These are phyloP conservation scores for Macrocystidia cucumis DNA, from an alignment of 1,284 basidiomycete genomes.

Conservation along the genomic window DNA sequence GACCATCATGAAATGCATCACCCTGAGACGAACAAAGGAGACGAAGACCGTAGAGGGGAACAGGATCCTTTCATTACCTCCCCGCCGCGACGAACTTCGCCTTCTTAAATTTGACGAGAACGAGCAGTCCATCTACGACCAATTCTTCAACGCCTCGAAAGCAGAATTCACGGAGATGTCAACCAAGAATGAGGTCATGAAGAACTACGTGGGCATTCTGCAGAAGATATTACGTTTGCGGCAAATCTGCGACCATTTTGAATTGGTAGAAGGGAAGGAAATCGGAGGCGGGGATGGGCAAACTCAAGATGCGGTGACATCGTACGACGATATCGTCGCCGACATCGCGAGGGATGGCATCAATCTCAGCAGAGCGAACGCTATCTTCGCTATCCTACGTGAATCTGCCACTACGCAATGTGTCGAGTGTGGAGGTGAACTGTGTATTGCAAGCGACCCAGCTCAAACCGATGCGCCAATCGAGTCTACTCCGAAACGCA, in stretches of 20 bases:
- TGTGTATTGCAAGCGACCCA: slow-evolving; percentile 46
- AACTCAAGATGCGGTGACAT: slow-evolving; percentile 28
- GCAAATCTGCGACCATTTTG: slow-evolving; percentile 96
- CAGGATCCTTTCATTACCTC: slow-evolving; percentile 81
- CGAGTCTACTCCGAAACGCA: slow-evolving; percentile 43
- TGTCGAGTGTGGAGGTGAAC: slow-evolving; percentile 78
- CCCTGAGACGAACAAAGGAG: slow-evolving; percentile 94
- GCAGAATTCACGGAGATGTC: slow-evolving; percentile 86
- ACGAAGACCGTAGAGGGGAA: slow-evolving; percentile 76
- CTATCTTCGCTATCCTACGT: slow-evolving; percentile 75
- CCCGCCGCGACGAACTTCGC: slow-evolving; percentile 80
- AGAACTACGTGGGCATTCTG: slow-evolving; percentile 96
- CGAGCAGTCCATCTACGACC: slow-evolving; percentile 85
- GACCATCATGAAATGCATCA: slow-evolving; percentile 95
- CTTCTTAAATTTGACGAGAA: slow-evolving; percentile 79
- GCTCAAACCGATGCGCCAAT: slow-evolving; percentile 42
- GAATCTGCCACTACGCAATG: slow-evolving; percentile 87
- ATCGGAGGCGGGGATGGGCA: slow-evolving; percentile 33
- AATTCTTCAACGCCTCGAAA: slow-evolving; percentile 83
- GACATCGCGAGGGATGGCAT: slow-evolving; percentile 82
- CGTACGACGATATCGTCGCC: slow-evolving; percentile 70
- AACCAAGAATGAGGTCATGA: slow-evolving; percentile 87
- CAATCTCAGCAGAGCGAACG: slow-evolving; percentile 63
- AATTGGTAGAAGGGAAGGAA: slow-evolving; percentile 80
- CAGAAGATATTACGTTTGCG: slow-evolving; percentile 93